These are phyloP conservation scores for Vigna angularis DNA, from an alignment of 306 rosid species.

Conservation along the genomic window DNA sequence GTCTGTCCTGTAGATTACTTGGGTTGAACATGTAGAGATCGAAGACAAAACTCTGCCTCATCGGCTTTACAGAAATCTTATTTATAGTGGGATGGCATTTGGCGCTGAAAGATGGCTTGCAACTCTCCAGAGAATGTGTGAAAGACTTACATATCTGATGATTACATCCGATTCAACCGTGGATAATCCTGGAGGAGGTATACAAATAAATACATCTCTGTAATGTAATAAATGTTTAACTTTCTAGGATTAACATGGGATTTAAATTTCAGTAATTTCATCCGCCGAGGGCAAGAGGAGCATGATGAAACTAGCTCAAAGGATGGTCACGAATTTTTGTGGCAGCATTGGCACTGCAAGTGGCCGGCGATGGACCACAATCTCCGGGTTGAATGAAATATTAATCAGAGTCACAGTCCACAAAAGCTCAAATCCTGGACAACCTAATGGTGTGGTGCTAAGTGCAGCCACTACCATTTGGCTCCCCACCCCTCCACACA, in stretches of 20 bases:
- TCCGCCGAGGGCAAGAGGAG: conserved; percentile 84
- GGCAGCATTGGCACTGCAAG: conserved; percentile 77
- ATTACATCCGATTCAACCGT: conserved; percentile 67
- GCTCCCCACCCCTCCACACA: conserved; percentile 85
- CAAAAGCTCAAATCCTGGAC: conserved; percentile 81
- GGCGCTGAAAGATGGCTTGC: conserved; percentile 88
- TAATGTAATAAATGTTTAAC: conserved; percentile 23
- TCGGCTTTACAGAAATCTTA: conserved; percentile 71
- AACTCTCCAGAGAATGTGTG: conserved; percentile 82
- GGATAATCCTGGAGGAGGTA: conserved; percentile 86
- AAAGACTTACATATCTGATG: conserved; percentile 81
- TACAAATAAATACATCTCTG: neutral
- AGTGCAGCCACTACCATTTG: conserved; percentile 94
- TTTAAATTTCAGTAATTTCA: conserved; percentile 67
- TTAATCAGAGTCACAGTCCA: conserved; percentile 81
- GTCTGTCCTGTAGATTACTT: conserved; percentile 62
- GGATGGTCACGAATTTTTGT: conserved; percentile 87
- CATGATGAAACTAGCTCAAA: conserved; percentile 95
- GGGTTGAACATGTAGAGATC: conserved; percentile 94
- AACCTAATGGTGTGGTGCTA: conserved; percentile 84
- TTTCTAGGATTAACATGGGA: neutral
- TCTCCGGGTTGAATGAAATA: conserved; percentile 75
- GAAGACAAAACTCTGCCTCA: conserved; percentile 78
- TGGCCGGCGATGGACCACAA: conserved; percentile 81
- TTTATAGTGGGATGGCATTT: conserved; percentile 77